A percentile compares a stretch with the other conserved stretches of the same genome.
Conservation (phyloP, 805 yeast genomes). For the Starmerella apicola region DNA sequence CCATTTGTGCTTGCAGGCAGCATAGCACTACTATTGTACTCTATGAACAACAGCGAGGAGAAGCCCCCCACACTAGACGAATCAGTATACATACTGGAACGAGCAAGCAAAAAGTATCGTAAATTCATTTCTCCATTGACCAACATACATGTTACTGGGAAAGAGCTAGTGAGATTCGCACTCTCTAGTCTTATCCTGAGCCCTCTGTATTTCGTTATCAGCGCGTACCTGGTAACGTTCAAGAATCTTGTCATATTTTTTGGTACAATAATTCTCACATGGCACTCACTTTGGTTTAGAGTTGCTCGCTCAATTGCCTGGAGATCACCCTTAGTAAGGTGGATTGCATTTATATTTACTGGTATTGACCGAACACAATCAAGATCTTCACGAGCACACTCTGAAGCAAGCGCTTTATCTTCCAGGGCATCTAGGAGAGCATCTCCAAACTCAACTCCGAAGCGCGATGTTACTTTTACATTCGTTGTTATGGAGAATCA, state of each 20-base stretch:
- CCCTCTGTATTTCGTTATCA: constrained; percentile 64
- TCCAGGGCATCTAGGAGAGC: not conserved
- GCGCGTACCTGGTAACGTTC: constrained; percentile 60
- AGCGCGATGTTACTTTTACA: constrained; percentile 40
- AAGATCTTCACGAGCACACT: no score
- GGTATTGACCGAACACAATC: constrained; percentile 40
- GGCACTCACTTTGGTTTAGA: constrained; percentile 75
- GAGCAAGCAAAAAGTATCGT: constrained; percentile 64
- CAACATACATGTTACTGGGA: constrained; percentile 50
- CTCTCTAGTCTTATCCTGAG: constrained; percentile 78
- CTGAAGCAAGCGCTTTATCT: not conserved
- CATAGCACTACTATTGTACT: constrained; percentile 19
- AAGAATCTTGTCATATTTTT: constrained; percentile 45
- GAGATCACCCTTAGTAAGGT: constrained; percentile 62
- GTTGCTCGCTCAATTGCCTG: constrained; percentile 76
- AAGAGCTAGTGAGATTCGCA: constrained; percentile 66
- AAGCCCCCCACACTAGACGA: constrained; percentile 80
- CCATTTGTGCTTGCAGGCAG: constrained; percentile 43
- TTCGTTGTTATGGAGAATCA: constrained; percentile 90
- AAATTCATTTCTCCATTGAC: constrained; percentile 71
- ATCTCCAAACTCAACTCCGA: not conserved
- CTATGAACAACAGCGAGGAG: constrained; percentile 14
- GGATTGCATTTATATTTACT: constrained; percentile 66
- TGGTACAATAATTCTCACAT: constrained; percentile 56
- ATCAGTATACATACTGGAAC: constrained; percentile 61